A percentile compares a stretch with the other conserved stretches of the same genome.
phyloP scores from a whole-genome alignment of 192 early-diverging fungal species.

The Chytriomyces sp. region DNA sequence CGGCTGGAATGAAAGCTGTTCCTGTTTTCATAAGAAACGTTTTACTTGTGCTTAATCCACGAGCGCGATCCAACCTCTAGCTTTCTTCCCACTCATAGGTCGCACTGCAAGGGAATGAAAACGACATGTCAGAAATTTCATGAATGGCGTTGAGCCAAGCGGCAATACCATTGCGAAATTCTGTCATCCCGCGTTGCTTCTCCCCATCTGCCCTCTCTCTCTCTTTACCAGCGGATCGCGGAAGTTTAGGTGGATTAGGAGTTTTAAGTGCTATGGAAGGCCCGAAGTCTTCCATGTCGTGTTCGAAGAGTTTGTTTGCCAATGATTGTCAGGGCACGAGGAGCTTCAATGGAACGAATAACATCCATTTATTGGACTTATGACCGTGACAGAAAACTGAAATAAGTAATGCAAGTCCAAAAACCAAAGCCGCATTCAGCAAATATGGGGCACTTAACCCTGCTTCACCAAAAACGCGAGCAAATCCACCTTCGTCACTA shows the following conservation, averaged over 20 bases:
- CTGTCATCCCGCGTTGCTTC: conserved; percentile 46
- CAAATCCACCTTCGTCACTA: conserved; percentile 95
- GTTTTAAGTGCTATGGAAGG: conserved; percentile 11
- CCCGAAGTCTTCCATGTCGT: no score
- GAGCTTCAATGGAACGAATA: no score
- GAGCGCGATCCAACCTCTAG: background rate
- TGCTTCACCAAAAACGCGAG: conserved; percentile 70
- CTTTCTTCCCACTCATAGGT: background rate
- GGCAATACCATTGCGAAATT: conserved; percentile 9
- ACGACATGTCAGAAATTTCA: background rate
- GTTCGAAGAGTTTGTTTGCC: no score
- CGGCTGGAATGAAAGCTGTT: background rate
- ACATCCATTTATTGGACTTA: no score
- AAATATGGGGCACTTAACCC: no score
- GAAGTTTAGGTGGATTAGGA: conserved; percentile 32
- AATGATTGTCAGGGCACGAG: no score
- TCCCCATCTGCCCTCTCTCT: conserved; percentile 64
- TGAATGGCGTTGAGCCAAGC: background rate
- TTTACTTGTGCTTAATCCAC: background rate
- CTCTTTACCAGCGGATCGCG: conserved; percentile 34
- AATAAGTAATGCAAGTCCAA: no score
- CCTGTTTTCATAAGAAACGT: background rate
- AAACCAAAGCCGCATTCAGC: no score
- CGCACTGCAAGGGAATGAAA: background rate
- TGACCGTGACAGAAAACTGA: no score